Conservation (phyloP, 192 early-diverging fungal genomes). For the Entophlyctis helioformis region DNA sequence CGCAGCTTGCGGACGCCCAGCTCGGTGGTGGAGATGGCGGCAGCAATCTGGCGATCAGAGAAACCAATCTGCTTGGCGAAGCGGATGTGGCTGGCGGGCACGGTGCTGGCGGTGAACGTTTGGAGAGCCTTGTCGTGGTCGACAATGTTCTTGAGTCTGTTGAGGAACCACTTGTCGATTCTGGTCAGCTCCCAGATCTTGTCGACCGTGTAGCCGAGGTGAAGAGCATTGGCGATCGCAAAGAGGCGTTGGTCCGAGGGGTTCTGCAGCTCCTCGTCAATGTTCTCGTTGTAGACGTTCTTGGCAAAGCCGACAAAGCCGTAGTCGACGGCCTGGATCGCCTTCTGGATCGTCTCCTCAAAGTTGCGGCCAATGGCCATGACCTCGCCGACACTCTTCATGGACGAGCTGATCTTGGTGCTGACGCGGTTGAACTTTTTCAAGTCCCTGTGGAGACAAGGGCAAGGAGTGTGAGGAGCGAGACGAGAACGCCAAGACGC, state of each 20-base stretch:
- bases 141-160: constrained; percentile 82
- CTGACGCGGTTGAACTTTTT: constrained; percentile 92
- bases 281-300: constrained; percentile 53
- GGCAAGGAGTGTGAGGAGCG: too few species aligned
- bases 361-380: constrained; percentile 96
- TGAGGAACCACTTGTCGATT: constrained; percentile 97
- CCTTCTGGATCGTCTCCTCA: constrained; percentile 97
- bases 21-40: constrained; percentile 65
- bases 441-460: too few species aligned
- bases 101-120: constrained; percentile 42
- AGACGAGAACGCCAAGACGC: constrained; percentile 2
- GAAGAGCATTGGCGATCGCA: constrained; percentile 90
- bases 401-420: constrained; percentile 77
- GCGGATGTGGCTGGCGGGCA: constrained; percentile 46
- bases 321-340: constrained; percentile 81
- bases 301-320: constrained; percentile 73
- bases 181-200: constrained; percentile 79
- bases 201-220: constrained; percentile 86
- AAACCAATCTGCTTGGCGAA: constrained; percentile 92
- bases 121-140: constrained; percentile 62
- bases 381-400: constrained; percentile 98
- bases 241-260: constrained; percentile 93
- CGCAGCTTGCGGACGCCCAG: constrained; percentile 77
- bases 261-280: constrained; percentile 80
- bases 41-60: constrained; percentile 83